Evolutionary conservation across 2,329 filamentous ascomycete species (phyloP).

Genomic region (Alternaria angustiovoidea): DNA sequence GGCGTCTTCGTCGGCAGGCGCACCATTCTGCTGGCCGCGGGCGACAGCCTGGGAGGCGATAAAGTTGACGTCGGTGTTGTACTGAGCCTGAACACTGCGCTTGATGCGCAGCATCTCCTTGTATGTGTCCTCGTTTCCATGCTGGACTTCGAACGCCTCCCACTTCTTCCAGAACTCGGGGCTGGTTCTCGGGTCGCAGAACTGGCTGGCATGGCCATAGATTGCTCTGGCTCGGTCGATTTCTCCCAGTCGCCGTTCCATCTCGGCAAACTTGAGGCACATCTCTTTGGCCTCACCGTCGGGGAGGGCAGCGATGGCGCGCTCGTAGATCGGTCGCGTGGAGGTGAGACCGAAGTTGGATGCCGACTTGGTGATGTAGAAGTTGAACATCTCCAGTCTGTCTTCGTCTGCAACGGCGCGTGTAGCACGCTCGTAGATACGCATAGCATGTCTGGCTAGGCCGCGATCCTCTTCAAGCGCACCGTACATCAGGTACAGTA

Average conservation of each 20-base stretch:
- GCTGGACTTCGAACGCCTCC: conserved; percentile 96
- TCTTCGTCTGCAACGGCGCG: conserved; percentile 95
- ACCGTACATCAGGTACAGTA: conserved; percentile 97
- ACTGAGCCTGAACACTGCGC: conserved; percentile 94
- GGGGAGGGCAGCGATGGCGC: conserved; percentile 90
- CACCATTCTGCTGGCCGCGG: conserved; percentile 71
- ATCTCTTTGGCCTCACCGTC: conserved; percentile 94
- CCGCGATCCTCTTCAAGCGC: conserved; percentile 96
- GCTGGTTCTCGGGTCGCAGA: conserved; percentile 92
- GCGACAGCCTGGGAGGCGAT: conserved; percentile 95
- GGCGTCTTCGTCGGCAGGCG: conserved; percentile 51
- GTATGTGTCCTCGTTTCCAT: conserved; percentile 99
- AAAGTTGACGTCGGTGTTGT: conserved; percentile 98
- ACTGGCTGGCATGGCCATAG: conserved; percentile 95
- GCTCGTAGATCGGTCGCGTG: conserved; percentile 93
- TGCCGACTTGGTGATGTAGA: conserved; percentile 98
- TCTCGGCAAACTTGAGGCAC: conserved; percentile 98
- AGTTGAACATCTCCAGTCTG: conserved; percentile 96
- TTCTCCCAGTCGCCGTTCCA: conserved; percentile 90
- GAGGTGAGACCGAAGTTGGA: conserved; percentile 97
- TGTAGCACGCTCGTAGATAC: conserved; percentile 97
- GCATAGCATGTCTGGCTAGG: conserved; percentile 94
- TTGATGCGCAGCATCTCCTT: conserved; percentile 99
- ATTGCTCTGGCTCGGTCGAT: conserved; percentile 95
- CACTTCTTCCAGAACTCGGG: conserved; percentile 94